These are phyloP conservation scores for Calonectria pseudoturangicola DNA, from an alignment of 2,329 filamentous ascomycete species.

Conservation along the genomic window DNA sequence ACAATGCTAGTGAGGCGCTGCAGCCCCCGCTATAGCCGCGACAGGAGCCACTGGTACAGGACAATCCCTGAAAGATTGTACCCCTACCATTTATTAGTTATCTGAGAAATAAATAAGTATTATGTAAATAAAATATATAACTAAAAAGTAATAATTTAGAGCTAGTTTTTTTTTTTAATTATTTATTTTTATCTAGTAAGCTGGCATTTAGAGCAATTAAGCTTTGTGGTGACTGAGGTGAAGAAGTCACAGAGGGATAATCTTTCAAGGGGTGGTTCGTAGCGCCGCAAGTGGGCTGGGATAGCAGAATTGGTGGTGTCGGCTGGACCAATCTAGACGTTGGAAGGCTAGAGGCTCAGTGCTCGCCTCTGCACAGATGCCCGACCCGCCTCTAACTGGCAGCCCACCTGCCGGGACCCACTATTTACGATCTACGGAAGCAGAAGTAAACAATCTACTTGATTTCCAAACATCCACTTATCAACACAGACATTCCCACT, in stretches of 20 bases:
- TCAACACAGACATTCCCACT: slow-evolving; percentile 33
- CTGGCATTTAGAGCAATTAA: no score
- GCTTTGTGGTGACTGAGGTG: no score
- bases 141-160: no score
- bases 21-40: slow-evolving; percentile 45
- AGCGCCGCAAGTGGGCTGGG: slow-evolving; percentile 38
- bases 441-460: slow-evolving; percentile 44
- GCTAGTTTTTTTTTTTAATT: no score
- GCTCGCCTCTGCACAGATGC: slow-evolving; percentile 47
- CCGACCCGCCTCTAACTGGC: slow-evolving; percentile 54
- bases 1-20: slow-evolving; percentile 41
- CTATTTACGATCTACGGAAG: slow-evolving; percentile 32
- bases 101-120: no score
- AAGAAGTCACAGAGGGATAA: no score
- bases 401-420: slow-evolving; percentile 30
- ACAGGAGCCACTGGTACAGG: no score
- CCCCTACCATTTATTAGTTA: no score
- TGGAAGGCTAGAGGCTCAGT: slow-evolving; percentile 32
- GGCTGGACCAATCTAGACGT: slow-evolving; percentile 44
- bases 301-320: slow-evolving; percentile 27
- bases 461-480: slow-evolving; percentile 24
- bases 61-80: no score
- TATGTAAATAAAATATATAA: no score
- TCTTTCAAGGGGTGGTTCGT: slow-evolving; percentile 40
- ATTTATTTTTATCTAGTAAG: no score